A percentile compares a stretch with the other conserved stretches of the same genome.
These are phyloP conservation scores for Oehlia diaphana DNA, from an alignment of 192 early-diverging fungal genomes.

Conservation along the genomic window DNA sequence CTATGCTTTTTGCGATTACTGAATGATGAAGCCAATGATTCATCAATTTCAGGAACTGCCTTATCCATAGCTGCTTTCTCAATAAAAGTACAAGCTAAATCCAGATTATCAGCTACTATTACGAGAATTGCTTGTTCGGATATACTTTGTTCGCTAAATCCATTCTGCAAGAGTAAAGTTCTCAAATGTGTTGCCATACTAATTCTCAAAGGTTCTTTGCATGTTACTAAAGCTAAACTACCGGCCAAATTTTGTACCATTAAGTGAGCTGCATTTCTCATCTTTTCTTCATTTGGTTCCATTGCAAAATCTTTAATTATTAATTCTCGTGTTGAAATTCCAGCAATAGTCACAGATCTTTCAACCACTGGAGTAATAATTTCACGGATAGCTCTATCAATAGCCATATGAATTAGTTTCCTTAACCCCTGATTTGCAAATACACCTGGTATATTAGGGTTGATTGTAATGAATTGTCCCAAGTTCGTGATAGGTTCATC, in stretches of 20 bases:
- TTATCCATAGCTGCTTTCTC: conserved; percentile 97
- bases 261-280: conserved; percentile 90
- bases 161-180: conserved; percentile 69
- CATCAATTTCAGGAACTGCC: conserved; percentile 92
- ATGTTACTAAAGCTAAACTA: conserved; percentile 85
- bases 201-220: conserved; percentile 87
- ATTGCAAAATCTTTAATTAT: conserved; percentile 94
- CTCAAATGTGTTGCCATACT: conserved; percentile 78
- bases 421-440: conserved; percentile 84
- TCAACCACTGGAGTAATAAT: conserved; percentile 89
- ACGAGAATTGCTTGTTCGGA: conserved; percentile 84
- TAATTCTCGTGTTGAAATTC: conserved; percentile 88
- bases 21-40: conserved; percentile 69
- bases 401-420: conserved; percentile 83
- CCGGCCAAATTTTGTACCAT: conserved; percentile 95
- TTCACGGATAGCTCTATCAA: conserved; percentile 89
- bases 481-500: conserved; percentile 39
- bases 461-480: conserved; percentile 72
- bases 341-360: conserved; percentile 89
- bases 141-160: conserved; percentile 74
- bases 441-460: conserved; percentile 69
- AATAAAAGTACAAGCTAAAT: conserved; percentile 90
- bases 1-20: conserved; percentile 82
- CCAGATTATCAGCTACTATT: conserved; percentile 90
- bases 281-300: conserved; percentile 91